Base-by-base conservation (phyloP, 257 asterid species). In the Solanum gandarillasii region DNA sequence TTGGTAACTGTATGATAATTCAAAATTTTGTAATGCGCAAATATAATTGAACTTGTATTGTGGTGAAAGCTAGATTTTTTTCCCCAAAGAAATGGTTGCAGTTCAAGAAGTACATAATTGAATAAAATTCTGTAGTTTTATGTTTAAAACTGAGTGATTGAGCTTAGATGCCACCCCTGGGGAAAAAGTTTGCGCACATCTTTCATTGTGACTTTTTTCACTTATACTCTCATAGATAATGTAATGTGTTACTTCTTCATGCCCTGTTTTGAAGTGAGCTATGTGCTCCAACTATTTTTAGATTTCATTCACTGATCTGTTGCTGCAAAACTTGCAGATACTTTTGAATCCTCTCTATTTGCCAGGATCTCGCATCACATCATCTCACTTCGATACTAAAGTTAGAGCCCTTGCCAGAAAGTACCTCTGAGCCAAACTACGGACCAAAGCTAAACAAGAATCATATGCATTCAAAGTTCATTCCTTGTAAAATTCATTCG, bases 331-430 rank as follows among this genome's bases (percentile, higher is more conserved):
- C 90, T 89, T 90, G 91, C 99, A 97, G 99, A 93, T 94, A 84
- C 98, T 97, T 91, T 97, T 95, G 87, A 97, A 96, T 90, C 99
- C 99, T 83, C 98, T 96, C 31, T 97, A 96, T 90, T 93, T 96
- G 43, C 98, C 99, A n/a, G 99, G 99, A 89, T 93, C 98, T 72
- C 98, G 99, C 43, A 88, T 97, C 90, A 91, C 98, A 58, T 96
- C 99, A 72, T 95, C 99, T 35, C 99, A 96, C 90, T 97, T 97
- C n/a, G 99, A 96, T 84, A 97, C 99, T 83, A 97, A 97, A 93
- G 98, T 97, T 43, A 91, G 99, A 88, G 98, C 99, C 84, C 98
- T 96, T 52, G 99, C 99, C 8, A 93, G 99, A 86, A 97, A 94
- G 88, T 95, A 97, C 87, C 90, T 97, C 76, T 96, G 92, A 95